Percentiles rank a stretch among this genome's conserved stretches.
phyloP scores from a whole-genome alignment of 2,329 filamentous ascomycete genomes.

The Dactylellina sp. region DNA sequence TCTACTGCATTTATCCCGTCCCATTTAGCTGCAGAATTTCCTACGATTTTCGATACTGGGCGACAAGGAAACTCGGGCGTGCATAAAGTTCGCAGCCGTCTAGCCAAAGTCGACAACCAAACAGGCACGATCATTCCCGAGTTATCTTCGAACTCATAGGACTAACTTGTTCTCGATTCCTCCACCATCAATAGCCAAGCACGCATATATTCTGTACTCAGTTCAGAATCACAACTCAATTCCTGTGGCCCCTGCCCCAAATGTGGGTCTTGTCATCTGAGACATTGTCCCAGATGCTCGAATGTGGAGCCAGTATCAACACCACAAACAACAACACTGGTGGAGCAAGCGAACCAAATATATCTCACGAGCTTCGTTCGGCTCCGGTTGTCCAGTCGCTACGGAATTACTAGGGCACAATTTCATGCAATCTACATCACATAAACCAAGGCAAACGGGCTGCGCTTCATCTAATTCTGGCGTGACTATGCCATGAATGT shows the following conservation, averaged over 20 bases:
- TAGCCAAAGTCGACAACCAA: too few species aligned
- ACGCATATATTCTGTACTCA: conserved; percentile 40
- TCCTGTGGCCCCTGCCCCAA: conserved; percentile 25
- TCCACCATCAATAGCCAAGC: conserved; percentile 32
- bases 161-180: neutral
- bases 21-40: too few species aligned
- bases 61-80: neutral
- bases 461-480: conserved; percentile 47
- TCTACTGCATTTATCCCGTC: too few species aligned
- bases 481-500: conserved; percentile 34
- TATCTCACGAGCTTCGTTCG: conserved; percentile 44
- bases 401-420: conserved; percentile 18
- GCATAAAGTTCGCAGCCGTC: neutral
- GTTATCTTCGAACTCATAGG: neutral
- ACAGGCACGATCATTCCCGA: neutral
- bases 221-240: conserved; percentile 44
- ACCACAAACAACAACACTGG: conserved; percentile 31
- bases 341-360: conserved; percentile 46
- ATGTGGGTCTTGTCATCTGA: conserved; percentile 52
- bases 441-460: conserved; percentile 20
- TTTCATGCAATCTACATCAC: conserved; percentile 31
- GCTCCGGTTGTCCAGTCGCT: conserved; percentile 33
- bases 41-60: too few species aligned
- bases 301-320: conserved; percentile 54
- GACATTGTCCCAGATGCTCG: conserved; percentile 56